These are phyloP conservation scores for Otatea glauca DNA, from an alignment of 176 grass and related monocot genomes.

Conservation along the genomic window DNA sequence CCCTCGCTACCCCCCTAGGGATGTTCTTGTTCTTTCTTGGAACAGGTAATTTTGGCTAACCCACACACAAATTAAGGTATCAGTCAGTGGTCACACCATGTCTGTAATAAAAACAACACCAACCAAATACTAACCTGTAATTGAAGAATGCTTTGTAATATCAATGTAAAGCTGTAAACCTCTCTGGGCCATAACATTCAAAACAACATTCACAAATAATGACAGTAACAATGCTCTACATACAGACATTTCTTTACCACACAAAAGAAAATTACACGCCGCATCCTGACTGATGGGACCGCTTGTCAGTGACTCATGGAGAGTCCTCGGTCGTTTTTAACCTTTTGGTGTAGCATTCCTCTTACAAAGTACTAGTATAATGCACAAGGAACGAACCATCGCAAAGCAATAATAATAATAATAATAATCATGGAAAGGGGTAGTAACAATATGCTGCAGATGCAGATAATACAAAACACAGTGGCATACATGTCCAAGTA, in stretches of 20 bases:
- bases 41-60: background rate
- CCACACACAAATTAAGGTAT: background rate
- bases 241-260: background rate
- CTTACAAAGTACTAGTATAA: background rate
- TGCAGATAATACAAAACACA: constrained; percentile 1
- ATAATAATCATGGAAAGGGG: background rate
- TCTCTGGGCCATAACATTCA: background rate
- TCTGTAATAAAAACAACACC: background rate
- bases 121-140: background rate
- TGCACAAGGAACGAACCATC: background rate
- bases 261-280: background rate
- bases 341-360: background rate
- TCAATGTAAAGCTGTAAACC: background rate
- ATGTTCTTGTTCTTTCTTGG: background rate
- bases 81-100: background rate
- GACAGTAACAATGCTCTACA: background rate
- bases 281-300: no score
- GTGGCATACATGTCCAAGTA: background rate
- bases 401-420: background rate
- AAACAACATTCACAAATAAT: background rate
- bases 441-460: background rate
- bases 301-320: background rate
- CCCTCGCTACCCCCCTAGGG: background rate
- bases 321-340: background rate
- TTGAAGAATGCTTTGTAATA: background rate